Conservation (phyloP, 768 basidiomycete genomes). For the Mycena rebaudengoi region DNA sequence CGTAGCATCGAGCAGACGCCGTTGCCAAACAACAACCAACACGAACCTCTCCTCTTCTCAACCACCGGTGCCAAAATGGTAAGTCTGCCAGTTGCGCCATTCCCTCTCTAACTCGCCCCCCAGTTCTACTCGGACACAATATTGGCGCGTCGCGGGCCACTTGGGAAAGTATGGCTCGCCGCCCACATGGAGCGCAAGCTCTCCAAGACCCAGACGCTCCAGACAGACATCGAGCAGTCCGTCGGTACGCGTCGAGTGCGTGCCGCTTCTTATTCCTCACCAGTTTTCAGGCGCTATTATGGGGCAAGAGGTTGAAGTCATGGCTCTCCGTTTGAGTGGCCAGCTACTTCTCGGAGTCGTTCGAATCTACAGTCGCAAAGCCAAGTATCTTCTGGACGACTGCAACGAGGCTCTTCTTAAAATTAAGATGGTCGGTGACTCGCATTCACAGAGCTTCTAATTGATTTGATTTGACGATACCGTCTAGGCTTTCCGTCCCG, state of each 20-base stretch:
- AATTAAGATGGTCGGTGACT: slow-evolving; percentile 89
- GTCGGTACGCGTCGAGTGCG: slow-evolving; percentile 68
- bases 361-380: slow-evolving; percentile 96
- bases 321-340: slow-evolving; percentile 96
- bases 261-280: neutral
- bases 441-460: no score
- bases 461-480: no score
- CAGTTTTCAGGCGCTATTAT: slow-evolving; percentile 80
- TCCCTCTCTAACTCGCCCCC: slow-evolving; percentile 16
- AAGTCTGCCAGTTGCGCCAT: neutral
- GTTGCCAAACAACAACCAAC: neutral
- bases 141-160: slow-evolving; percentile 90
- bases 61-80: slow-evolving; percentile 40
- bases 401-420: slow-evolving; percentile 96
- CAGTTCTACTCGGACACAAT: slow-evolving; percentile 96
- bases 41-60: slow-evolving; percentile 19
- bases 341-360: slow-evolving; percentile 97
- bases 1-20: slow-evolving; percentile 8
- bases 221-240: slow-evolving; percentile 94
- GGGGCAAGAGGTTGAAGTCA: slow-evolving; percentile 89
- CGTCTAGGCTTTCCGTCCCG: slow-evolving; percentile 98
- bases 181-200: slow-evolving; percentile 99
- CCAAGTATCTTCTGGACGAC: slow-evolving; percentile 96
- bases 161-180: slow-evolving; percentile 98
- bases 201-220: slow-evolving; percentile 92